Evolutionary conservation across 2,329 filamentous ascomycete genomes (phyloP).

Genomic region (Cryphonectria radicalis): DNA sequence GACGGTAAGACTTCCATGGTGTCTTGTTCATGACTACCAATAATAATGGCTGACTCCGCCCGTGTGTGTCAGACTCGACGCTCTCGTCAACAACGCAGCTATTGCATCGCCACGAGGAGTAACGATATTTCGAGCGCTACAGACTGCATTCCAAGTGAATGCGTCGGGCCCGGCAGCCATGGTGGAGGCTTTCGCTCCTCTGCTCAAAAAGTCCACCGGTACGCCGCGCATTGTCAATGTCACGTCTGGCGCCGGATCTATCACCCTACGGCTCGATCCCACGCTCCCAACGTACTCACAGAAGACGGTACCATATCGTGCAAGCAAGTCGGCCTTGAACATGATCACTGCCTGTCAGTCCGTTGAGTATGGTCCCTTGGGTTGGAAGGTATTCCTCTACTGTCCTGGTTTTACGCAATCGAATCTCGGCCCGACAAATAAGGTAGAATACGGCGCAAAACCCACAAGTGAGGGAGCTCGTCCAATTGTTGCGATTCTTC

Average conservation of each 20-base stretch:
- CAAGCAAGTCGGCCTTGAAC: conserved; percentile 16
- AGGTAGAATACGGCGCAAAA: conserved; percentile 5
- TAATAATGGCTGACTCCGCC: neutral
- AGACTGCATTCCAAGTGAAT: neutral
- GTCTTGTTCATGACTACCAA: neutral
- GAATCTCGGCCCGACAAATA: neutral
- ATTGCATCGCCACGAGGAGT: neutral
- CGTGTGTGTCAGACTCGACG: conserved; percentile 1
- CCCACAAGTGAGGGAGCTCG: conserved; percentile 4
- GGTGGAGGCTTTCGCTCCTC: conserved; percentile 13
- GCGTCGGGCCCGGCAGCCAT: conserved; percentile 10
- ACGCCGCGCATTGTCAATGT: conserved; percentile 13
- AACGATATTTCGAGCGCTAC: neutral
- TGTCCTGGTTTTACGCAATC: conserved; percentile 13
- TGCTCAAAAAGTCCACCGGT: conserved; percentile 6
- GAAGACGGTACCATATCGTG: conserved; percentile 1
- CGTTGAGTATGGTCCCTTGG: conserved; percentile 10
- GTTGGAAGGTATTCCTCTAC: conserved; percentile 16
- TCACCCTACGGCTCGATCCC: neutral
- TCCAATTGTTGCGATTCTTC: conserved; percentile 13
- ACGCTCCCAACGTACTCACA: neutral
- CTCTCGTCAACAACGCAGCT: conserved; percentile 17
- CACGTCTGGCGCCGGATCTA: conserved; percentile 15
- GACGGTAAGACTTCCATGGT: neutral
- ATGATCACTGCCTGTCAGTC: conserved; percentile 15